phyloP scores from a whole-genome alignment of 2,329 filamentous ascomycete genomes.

The Aspergillus spinulosporus region DNA sequence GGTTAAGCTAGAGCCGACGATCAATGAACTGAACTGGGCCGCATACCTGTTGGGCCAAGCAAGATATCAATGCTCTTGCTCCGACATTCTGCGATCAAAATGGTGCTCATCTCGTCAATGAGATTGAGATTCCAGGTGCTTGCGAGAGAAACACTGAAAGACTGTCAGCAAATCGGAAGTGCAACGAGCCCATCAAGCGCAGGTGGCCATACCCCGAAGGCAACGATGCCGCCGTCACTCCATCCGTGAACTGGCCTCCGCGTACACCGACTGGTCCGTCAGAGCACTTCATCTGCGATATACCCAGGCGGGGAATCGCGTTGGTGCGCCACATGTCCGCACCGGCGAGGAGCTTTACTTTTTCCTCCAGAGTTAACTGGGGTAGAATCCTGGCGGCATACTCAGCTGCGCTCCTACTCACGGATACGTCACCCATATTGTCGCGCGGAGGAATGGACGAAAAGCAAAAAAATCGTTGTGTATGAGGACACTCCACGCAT shows the following conservation, averaged over 20 bases:
- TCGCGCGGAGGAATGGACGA: not conserved
- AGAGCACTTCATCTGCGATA: conserved; percentile 2
- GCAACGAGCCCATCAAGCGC: not conserved
- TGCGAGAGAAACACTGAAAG: not conserved
- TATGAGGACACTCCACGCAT: too few species aligned
- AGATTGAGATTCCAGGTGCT: not conserved
- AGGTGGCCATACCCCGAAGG: not conserved
- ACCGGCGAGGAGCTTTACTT: conserved; percentile 3
- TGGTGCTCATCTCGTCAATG: not conserved
- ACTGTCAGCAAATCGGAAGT: not conserved
- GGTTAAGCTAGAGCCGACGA: too few species aligned
- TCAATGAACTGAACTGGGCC: not conserved
- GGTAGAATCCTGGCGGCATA: not conserved
- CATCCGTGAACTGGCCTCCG: not conserved
- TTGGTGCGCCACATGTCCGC: conserved; percentile 4
- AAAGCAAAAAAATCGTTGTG: too few species aligned
- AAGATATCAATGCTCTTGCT: not conserved
- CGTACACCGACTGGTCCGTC: conserved; percentile 1
- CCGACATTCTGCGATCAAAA: not conserved
- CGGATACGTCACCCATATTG: not conserved
- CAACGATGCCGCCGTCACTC: not conserved
- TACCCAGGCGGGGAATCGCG: not conserved
- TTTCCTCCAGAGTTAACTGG: conserved; percentile 4
- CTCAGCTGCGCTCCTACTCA: not conserved
- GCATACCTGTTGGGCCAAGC: not conserved